phyloP scores from a whole-genome alignment of 768 basidiomycete species.

The Suillus paluster region DNA sequence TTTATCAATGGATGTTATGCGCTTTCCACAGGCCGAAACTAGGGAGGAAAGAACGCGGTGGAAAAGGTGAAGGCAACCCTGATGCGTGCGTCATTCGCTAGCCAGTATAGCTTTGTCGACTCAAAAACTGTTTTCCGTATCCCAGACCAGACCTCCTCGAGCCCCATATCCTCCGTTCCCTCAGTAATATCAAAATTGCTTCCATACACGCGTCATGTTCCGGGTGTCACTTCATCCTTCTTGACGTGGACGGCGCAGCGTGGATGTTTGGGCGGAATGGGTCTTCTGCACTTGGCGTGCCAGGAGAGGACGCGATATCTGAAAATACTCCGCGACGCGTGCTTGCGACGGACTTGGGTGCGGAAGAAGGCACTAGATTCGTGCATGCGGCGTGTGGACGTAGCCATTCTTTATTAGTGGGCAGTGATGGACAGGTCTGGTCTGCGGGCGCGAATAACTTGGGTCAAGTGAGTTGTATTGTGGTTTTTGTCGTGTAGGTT shows the following conservation, averaged over 20 bases:
- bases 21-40: constrained; percentile 63
- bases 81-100: constrained; percentile 30
- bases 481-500: not conserved
- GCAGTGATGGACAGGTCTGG: constrained; percentile 83
- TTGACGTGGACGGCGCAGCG: constrained; percentile 78
- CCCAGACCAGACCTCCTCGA: constrained; percentile 82
- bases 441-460: constrained; percentile 78
- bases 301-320: constrained; percentile 60
- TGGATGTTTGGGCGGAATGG: constrained; percentile 92
- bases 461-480: constrained; percentile 66
- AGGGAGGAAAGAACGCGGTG: constrained; percentile 73
- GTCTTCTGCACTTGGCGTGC: constrained; percentile 65
- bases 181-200: constrained; percentile 75
- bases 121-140: not conserved
- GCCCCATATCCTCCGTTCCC: constrained; percentile 88
- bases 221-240: constrained; percentile 74
- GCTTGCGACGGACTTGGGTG: constrained; percentile 64
- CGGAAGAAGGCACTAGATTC: constrained; percentile 59
- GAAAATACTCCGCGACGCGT: constrained; percentile 75
- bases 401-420: constrained; percentile 82
- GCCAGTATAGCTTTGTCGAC: not conserved
- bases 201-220: constrained; percentile 79
- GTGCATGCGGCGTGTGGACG: constrained; percentile 85
- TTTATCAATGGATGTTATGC: constrained; percentile 8
- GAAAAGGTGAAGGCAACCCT: constrained; percentile 45